Percentiles rank a stretch among this genome's conserved stretches.
These are phyloP conservation scores for Sporothrix pseudoabietina DNA, from an alignment of 2,329 filamentous ascomycete species.

Conservation along the genomic window DNA sequence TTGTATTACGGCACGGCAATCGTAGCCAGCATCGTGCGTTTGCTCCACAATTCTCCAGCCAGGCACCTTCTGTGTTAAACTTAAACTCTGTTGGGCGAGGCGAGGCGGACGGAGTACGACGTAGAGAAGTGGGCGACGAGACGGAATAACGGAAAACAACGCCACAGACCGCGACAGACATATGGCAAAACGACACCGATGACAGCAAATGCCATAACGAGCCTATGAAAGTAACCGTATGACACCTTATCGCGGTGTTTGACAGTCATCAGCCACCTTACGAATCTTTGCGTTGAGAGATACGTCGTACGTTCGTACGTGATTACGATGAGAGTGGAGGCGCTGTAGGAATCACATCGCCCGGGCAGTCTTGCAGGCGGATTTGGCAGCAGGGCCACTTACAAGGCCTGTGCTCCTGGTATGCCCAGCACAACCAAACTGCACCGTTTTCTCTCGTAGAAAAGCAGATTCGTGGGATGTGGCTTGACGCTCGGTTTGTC, in stretches of 20 bases:
- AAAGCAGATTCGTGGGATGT: not conserved
- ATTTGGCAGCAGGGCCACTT: not conserved
- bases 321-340: not conserved
- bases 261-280: not conserved
- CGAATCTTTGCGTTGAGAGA: not conserved
- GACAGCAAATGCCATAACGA: not conserved
- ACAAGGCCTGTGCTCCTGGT: not conserved
- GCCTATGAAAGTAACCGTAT: not conserved
- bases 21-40: not conserved
- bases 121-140: not conserved
- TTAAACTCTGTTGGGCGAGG: not conserved
- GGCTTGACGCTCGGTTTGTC: not conserved
- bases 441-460: not conserved
- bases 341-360: not conserved
- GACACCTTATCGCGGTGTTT: not conserved
- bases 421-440: not conserved
- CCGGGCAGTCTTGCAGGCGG: conserved; percentile 5
- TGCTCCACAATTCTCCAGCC: not conserved
- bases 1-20: not conserved
- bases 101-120: not conserved
- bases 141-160: not conserved
- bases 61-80: not conserved
- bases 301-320: not conserved
- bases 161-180: not conserved
- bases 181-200: not conserved